These are phyloP conservation scores for Trametes coccinea DNA, from an alignment of 768 basidiomycete species.

Conservation along the genomic window DNA sequence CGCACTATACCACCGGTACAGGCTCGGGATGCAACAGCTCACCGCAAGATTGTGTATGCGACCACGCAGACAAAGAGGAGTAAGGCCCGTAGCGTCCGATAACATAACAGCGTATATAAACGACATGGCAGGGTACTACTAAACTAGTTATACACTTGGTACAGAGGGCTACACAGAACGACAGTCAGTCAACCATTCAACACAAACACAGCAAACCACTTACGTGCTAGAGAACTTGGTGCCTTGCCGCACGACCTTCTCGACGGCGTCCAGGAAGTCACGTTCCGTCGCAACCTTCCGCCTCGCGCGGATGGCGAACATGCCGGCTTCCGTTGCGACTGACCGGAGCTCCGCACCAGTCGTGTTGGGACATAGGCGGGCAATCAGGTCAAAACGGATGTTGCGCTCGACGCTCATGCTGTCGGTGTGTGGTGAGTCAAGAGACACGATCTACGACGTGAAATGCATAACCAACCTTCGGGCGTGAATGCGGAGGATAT, in stretches of 20 bases:
- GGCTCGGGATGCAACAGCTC: background rate
- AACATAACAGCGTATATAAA: conserved; percentile 12
- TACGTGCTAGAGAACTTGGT: conserved; percentile 98
- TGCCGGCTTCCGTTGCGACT: conserved; percentile 99
- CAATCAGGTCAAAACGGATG: conserved; percentile 97
- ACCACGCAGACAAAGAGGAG: background rate
- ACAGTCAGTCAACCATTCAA: conserved; percentile 12
- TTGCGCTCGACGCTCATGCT: conserved; percentile 98
- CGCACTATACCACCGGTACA: no score
- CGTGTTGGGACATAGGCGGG: conserved; percentile 94
- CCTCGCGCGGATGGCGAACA: conserved; percentile 97
- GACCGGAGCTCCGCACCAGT: conserved; percentile 98
- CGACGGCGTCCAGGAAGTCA: conserved; percentile 96
- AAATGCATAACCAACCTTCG: conserved; percentile 59
- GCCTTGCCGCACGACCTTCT: conserved; percentile 97
- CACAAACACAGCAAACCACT: conserved; percentile 36
- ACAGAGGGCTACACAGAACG: conserved; percentile 61
- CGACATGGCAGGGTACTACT: conserved; percentile 5
- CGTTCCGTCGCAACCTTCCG: conserved; percentile 97
- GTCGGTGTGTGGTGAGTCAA: conserved; percentile 15
- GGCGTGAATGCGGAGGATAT: conserved; percentile 96
- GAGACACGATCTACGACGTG: background rate
- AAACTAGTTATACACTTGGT: conserved; percentile 90
- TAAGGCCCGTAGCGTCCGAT: conserved; percentile 9
- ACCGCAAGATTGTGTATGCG: background rate